Percentiles rank a stretch among this genome's conserved stretches.
phyloP scores from a whole-genome alignment of 257 asterid genomes.

The Solanum rostratum region DNA sequence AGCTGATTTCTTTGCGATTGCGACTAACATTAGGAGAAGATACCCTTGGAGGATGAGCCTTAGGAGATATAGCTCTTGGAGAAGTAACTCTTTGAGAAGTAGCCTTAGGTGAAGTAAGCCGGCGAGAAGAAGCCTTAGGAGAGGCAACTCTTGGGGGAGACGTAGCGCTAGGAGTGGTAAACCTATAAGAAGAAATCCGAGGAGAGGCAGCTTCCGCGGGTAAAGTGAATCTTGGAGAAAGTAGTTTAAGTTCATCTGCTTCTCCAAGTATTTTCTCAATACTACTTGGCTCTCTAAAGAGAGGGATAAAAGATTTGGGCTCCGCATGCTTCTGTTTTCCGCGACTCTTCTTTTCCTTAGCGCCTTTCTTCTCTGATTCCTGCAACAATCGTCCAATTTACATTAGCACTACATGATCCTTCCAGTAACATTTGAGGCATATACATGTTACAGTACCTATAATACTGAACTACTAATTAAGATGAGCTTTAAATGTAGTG shows the following conservation, averaged over 20 bases:
- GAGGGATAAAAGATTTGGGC: slow-evolving; percentile 64
- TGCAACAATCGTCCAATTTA: slow-evolving; percentile 8
- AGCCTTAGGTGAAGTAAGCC: slow-evolving; percentile 22
- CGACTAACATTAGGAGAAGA: slow-evolving; percentile 16
- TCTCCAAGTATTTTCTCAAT: slow-evolving; percentile 90
- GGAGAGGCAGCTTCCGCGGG: slow-evolving; percentile 35
- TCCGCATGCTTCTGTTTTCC: slow-evolving; percentile 54
- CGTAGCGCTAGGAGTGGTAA: slow-evolving; percentile 22
- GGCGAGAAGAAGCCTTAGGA: slow-evolving; percentile 16
- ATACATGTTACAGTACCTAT: neutral
- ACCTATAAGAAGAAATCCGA: slow-evolving; percentile 18
- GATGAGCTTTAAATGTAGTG: neutral
- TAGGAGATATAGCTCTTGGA: slow-evolving; percentile 13
- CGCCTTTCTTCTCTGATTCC: slow-evolving; percentile 55
- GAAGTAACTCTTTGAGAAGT: slow-evolving; percentile 12
- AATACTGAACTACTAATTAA: neutral
- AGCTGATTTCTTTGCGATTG: slow-evolving; percentile 33
- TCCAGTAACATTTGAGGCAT: neutral
- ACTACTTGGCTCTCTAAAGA: slow-evolving; percentile 89
- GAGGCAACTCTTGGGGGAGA: slow-evolving; percentile 18
- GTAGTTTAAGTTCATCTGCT: slow-evolving; percentile 53
- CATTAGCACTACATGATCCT: neutral
- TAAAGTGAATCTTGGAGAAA: slow-evolving; percentile 37
- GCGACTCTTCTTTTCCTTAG: slow-evolving; percentile 67
- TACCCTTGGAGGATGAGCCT: slow-evolving; percentile 4